Percentiles rank a stretch among this genome's conserved stretches.
Evolutionary conservation across 2,329 filamentous ascomycete genomes (phyloP).

Genomic region (Curvularia sp.): DNA sequence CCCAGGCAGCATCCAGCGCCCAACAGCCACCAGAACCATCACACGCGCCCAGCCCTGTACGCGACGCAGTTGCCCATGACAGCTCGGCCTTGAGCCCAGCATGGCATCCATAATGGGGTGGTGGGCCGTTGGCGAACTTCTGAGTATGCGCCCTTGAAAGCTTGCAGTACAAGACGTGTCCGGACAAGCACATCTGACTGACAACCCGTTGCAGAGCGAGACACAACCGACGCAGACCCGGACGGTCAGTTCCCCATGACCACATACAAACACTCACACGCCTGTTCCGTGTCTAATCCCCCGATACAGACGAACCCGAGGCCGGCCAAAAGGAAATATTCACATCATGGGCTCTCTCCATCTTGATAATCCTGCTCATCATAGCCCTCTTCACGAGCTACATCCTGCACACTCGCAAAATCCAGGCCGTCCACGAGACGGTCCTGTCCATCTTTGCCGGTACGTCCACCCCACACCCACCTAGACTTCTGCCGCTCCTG

Average conservation of each 20-base stretch:
- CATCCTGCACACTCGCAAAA: slow-evolving; percentile 93
- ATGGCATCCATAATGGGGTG: slow-evolving; percentile 52
- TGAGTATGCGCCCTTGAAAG: slow-evolving; percentile 45
- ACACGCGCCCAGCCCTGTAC: slow-evolving; percentile 3
- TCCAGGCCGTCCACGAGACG: slow-evolving; percentile 97
- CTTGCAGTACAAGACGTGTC: neutral
- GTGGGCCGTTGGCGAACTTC: slow-evolving; percentile 48
- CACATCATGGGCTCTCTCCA: slow-evolving; percentile 96
- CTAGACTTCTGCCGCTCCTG: slow-evolving; percentile 1
- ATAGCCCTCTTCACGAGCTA: slow-evolving; percentile 96
- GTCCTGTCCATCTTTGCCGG: slow-evolving; percentile 98
- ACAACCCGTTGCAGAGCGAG: slow-evolving; percentile 47
- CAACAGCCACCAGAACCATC: slow-evolving; percentile 29
- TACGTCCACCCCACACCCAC: slow-evolving; percentile 49
- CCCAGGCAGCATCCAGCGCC: slow-evolving; percentile 23
- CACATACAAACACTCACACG: neutral
- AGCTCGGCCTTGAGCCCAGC: slow-evolving; percentile 36
- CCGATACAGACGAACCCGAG: slow-evolving; percentile 69
- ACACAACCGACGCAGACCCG: slow-evolving; percentile 57
- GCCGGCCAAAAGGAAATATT: slow-evolving; percentile 92
- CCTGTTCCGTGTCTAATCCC: slow-evolving; percentile 46
- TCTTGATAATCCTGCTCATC: slow-evolving; percentile 92
- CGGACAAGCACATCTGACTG: slow-evolving; percentile 3
- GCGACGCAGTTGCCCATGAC: slow-evolving; percentile 38
- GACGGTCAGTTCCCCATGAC: slow-evolving; percentile 49